Conservation (phyloP, 208 protist species). For the Trypanosoma platydactyli region DNA sequence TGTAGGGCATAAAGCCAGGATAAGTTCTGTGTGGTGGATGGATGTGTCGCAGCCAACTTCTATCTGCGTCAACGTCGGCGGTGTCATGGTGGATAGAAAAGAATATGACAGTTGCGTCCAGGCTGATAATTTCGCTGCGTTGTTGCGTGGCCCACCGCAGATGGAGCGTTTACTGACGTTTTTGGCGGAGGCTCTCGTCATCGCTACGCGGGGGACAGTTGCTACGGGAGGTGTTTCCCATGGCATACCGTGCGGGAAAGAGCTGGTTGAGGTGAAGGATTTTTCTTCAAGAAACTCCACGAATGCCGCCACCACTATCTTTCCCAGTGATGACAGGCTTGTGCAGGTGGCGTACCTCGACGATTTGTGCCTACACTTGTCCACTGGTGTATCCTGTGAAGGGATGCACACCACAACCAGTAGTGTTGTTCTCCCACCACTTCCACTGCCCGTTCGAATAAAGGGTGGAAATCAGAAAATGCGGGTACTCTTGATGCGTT, state of each 20-base stretch:
- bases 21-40: constrained; percentile 9
- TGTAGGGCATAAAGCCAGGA: too few species aligned
- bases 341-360: constrained; percentile 12
- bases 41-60: constrained; percentile 8
- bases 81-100: not conserved
- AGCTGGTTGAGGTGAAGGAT: not conserved
- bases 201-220: not conserved
- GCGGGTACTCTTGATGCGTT: constrained; percentile 4
- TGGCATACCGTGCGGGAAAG: not conserved
- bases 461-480: constrained; percentile 1
- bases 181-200: constrained; percentile 7
- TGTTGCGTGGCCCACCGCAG: constrained; percentile 17
- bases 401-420: not conserved
- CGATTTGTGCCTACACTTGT: constrained; percentile 20
- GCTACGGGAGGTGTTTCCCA: not conserved
- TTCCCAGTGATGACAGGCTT: not conserved
- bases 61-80: not conserved
- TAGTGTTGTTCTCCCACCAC: not conserved
- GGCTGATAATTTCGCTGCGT: not conserved
- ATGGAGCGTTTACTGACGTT: constrained; percentile 1
- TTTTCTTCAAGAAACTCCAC: not conserved
- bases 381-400: not conserved
- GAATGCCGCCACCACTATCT: not conserved
- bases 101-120: not conserved
- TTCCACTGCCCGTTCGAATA: not conserved